Base-by-base conservation (phyloP, 202 grass and related monocot genomes). In the Setaria viridis region DNA sequence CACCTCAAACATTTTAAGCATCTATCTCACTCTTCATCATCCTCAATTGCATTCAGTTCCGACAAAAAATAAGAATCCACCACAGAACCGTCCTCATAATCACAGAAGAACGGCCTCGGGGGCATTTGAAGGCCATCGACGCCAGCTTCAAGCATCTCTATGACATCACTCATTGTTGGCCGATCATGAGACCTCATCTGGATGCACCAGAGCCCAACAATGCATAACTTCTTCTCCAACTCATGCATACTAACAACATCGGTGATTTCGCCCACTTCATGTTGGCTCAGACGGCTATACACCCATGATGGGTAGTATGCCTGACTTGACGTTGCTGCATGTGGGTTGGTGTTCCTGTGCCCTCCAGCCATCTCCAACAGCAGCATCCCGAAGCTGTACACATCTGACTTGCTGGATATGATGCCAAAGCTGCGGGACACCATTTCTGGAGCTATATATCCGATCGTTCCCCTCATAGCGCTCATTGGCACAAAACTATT, bases 301-400 rank as follows among this genome's bases (percentile, higher is more conserved):
- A 70, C 82, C 68, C 16, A 72, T 4, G 85, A 78, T 3, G 49
- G 89, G 35, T 81, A 90, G 33, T 89, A 91, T 0, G 33, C 32
- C 0, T 77, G 67, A 4, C 30, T 89, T 0, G 73, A 82, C 11
- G 54, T 72, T 1, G 9, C 50, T 0, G 9, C 4, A 2, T 87
- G 33, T 0, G 66, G 58, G 54, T 56, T 6, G 0, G 54, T 17
- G 14, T 90, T 90, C 37, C 84, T 87, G 6, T 30, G 39, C 5
- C 83, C 86, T 1, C 83, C 73, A 0, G 78, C 37, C 82, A 92
- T 86, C 79, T 92, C 90, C 14, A 92, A 17, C 1, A 92, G 9
- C 0, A 92, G 4, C 80, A 89, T 90, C 8, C 75, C 84, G 1
- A 92, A 92, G 66, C 87, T 92, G 17, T 89, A 92, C 33, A 90